A percentile compares a stretch with the other conserved stretches of the same genome.
phyloP scores from a whole-genome alignment of 2,329 filamentous ascomycete genomes.

The Talaromyces sp. region DNA sequence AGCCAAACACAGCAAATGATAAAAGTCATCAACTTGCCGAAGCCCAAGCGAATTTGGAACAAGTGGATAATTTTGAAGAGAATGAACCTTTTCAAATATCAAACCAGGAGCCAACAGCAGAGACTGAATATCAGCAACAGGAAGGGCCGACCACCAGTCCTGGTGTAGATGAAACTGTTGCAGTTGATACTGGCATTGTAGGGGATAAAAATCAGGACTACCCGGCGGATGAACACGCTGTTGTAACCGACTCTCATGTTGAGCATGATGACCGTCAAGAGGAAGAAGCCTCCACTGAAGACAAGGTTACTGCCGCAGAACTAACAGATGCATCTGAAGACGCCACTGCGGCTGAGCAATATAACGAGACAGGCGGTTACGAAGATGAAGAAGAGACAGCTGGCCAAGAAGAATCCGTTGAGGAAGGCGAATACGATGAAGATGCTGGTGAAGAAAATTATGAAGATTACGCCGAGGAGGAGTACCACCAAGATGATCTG shows the following conservation, averaged over 20 bases:
- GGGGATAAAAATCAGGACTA: slow-evolving; percentile 14
- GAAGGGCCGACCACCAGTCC: slow-evolving; percentile 13
- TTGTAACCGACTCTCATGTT: not conserved
- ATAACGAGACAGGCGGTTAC: slow-evolving; percentile 8
- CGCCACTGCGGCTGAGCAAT: slow-evolving; percentile 22
- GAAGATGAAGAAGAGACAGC: not conserved
- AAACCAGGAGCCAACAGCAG: slow-evolving; percentile 23
- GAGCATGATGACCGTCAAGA: not conserved
- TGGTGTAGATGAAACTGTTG: slow-evolving; percentile 7
- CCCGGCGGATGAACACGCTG: not conserved
- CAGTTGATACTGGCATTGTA: slow-evolving; percentile 8
- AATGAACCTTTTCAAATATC: slow-evolving; percentile 34
- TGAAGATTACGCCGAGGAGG: slow-evolving; percentile 19
- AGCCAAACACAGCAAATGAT: not conserved
- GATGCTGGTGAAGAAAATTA: slow-evolving; percentile 21
- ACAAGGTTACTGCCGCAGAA: slow-evolving; percentile 2
- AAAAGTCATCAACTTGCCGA: not conserved
- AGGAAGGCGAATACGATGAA: slow-evolving; percentile 9
- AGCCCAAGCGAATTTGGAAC: slow-evolving; percentile 22
- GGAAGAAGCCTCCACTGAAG: slow-evolving; percentile 22
- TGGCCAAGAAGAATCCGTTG: not conserved
- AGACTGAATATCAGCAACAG: slow-evolving; percentile 23
- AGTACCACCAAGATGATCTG: slow-evolving; percentile 21
- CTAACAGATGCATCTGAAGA: slow-evolving; percentile 17
- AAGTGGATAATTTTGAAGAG: slow-evolving; percentile 31